A percentile compares a stretch with the other conserved stretches of the same genome.
Evolutionary conservation across 768 basidiomycete species (phyloP).

Genomic region (Lactarius quietus): DNA sequence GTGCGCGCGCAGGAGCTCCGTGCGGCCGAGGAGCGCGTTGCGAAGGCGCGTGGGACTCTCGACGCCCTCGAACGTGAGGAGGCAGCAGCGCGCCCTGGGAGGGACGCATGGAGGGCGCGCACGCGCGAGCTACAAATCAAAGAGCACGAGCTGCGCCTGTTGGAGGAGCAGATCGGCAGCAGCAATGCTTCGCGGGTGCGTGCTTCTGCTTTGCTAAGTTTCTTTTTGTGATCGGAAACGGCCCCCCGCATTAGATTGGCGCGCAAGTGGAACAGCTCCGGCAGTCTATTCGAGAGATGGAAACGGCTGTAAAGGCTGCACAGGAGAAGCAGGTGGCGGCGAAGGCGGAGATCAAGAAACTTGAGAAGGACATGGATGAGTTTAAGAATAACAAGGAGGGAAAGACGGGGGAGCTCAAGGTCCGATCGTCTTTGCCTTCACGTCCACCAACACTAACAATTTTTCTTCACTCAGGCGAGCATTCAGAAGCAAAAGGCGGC

Average conservation of each 20-base stretch:
- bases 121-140: slow-evolving; percentile 81
- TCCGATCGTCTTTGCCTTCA: slow-evolving; percentile 28
- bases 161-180: slow-evolving; percentile 81
- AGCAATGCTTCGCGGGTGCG: slow-evolving; percentile 87
- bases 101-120: slow-evolving; percentile 59
- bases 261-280: slow-evolving; percentile 74
- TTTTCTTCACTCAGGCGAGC: slow-evolving; percentile 48
- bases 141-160: slow-evolving; percentile 76
- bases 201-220: slow-evolving; percentile 3
- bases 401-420: slow-evolving; percentile 92
- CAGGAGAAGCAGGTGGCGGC: slow-evolving; percentile 76
- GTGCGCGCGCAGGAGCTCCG: slow-evolving; percentile 82
- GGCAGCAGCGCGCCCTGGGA: slow-evolving; percentile 43
- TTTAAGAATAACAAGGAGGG: slow-evolving; percentile 99
- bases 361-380: slow-evolving; percentile 96
- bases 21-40: slow-evolving; percentile 58
- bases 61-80: slow-evolving; percentile 54
- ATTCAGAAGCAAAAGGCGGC: slow-evolving; percentile 79
- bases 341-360: slow-evolving; percentile 72
- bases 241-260: slow-evolving; percentile 57
- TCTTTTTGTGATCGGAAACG: not conserved
- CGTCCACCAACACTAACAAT: not conserved
- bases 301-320: slow-evolving; percentile 55
- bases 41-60: slow-evolving; percentile 46
- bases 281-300: slow-evolving; percentile 55